Evolutionary conservation across 2,329 filamentous ascomycete genomes (phyloP), one percentile per base, ranked within the genome.

Genomic region (Tolypocladium inflatum): DNA sequence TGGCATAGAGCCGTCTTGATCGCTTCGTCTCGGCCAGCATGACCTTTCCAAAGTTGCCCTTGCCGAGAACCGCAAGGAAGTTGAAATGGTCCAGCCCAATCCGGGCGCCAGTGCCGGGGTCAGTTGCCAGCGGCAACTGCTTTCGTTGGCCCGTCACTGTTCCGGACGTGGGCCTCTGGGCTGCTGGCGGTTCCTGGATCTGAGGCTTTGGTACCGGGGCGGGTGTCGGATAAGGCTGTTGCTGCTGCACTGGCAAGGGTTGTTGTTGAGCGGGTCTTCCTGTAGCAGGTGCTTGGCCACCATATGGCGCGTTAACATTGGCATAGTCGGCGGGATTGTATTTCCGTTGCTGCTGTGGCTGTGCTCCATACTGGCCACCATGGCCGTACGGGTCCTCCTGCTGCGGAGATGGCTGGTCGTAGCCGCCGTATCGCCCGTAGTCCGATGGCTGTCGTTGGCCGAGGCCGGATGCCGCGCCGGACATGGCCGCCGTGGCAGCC

Each of bases 41-140:
- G 76, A 99, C 94, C 76, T 99, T 99, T 73, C 94, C 94, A 70
- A 99, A 99, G 76, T 99, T 99, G 77, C 94, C 94, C 76, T 99
- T 99, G 70, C 94, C 94, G 63, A 99, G 84, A 57, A 99, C 94
- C 63, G 95, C 93, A 63, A 99, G 81, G 82, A 99, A 99, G 73
- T 99, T 99, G 81, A 99, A 99, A 75, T 99, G 92, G 71, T 99
- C 95, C 52, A 99, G 79, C 21, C 94, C 94, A 70, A 99, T 97
- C 56, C 93, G 85, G 68, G 88, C 84, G 38, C 89, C 89, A 58
- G 87, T 91, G 45, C 90, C 89, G 3, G 84, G 78, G 59, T 87
- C 80, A 61, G 84, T 90, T 26, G 88, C 88, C 53, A 84, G 78
- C n/a, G 89, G 89, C 39, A 89, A 77, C 33, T 84, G 78, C 74